Evolutionary conservation across 2,329 filamentous ascomycete species (phyloP), one percentile per base, ranked within the genome.

Genomic region (Penicillium capsulatum): DNA sequence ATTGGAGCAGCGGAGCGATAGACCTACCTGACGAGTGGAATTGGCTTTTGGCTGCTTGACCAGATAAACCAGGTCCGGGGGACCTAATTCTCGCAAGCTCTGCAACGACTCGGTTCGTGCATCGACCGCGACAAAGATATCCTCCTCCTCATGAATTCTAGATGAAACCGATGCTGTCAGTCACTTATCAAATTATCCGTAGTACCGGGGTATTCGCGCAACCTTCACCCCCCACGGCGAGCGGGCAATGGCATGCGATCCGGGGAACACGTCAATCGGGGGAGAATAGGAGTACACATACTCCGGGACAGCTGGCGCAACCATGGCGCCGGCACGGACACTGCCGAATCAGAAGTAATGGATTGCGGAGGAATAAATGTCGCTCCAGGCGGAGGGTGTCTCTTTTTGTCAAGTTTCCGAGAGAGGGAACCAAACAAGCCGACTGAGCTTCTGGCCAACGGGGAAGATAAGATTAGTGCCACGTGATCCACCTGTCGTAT

Each of bases 51-150:
- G 75, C 58, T 81, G 79, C 62, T 96, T 97, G 57, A 95, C 80
- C 41, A 98, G 78, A 69, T 98, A 92, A 27, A 97, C 91, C 17
- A 98, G 77, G 67, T 98, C 92, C 38, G 92, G 92, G 17, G 92
- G 92, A 29, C 92, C 92, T 42, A 98, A 79, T 75, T 98, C 92
- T 60, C 92, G 85, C 48, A 98, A 76, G 33, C 81, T 80, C 53
- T 84, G 77, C 27, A 98, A 78, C 30, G 86, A 86, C 62, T 98
- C 92, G 55, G 91, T 94, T 65, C 92, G 84, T 55, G 89, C 83
- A 62, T 96, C 90, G 65, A 96, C 84, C 36, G 91, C 87, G 57
- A 94, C 61, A 47, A 61, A 88, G 61, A 94, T 85, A 47, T 94
- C 77, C 50, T 92, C 80, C 68, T 96, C 89, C 71, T 98, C 92